These are phyloP conservation scores for Rubroboletus satanas DNA, from an alignment of 768 basidiomycete genomes.

Conservation along the genomic window DNA sequence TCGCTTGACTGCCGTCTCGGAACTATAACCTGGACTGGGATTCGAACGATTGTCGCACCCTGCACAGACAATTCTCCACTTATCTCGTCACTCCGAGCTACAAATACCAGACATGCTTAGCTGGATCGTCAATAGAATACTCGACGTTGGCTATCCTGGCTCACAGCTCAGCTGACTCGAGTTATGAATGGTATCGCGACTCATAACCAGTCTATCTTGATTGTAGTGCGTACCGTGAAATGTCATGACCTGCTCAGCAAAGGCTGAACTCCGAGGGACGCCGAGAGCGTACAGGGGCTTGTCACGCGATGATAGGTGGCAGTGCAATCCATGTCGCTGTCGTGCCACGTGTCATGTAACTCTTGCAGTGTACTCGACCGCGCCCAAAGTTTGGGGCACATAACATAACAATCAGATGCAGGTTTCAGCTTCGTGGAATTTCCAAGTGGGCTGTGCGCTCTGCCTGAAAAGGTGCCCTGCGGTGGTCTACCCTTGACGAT, in stretches of 20 bases:
- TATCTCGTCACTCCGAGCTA: constrained; percentile 2
- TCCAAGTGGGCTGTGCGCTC: background rate
- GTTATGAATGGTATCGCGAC: background rate
- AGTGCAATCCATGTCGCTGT: constrained; percentile 5
- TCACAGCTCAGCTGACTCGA: background rate
- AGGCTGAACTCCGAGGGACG: background rate
- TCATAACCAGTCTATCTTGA: background rate
- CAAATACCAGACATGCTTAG: background rate
- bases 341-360: constrained; percentile 15
- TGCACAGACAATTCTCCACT: constrained; percentile 29
- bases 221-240: background rate
- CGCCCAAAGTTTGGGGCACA: background rate
- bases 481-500: background rate
- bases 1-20: constrained; percentile 18
- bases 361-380: no score
- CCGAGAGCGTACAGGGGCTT: background rate
- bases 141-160: background rate
- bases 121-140: constrained; percentile 15
- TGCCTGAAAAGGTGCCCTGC: background rate
- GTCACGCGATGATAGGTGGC: constrained; percentile 8
- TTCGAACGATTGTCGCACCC: constrained; percentile 20
- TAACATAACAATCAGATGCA: constrained; percentile 10
- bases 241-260: background rate
- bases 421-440: constrained; percentile 5
- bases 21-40: constrained; percentile 23